Evolutionary conservation across 352 stramenopile genomes (phyloP), one percentile per base, ranked within the genome.

Genomic region (Phytophthora ohioensis): DNA sequence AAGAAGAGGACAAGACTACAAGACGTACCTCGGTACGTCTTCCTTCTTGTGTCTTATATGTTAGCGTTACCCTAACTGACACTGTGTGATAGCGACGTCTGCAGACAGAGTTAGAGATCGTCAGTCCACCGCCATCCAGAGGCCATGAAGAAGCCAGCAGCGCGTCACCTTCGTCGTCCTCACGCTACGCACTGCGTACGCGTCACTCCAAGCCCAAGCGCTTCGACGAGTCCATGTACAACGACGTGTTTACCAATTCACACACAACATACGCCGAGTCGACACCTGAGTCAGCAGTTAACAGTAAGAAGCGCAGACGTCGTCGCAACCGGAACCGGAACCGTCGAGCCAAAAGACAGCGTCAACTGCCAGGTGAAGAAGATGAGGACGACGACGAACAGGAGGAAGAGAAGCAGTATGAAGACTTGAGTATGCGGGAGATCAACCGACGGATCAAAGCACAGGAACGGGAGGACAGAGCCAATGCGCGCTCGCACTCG

Each of bases 191-290:
- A 34, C 78, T 93, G 17, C 86, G 86, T 21, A 76, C 84, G 47
- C 81, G 86, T 1, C 73, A 76, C 8, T 41, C 73, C 4, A 91
- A 90, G 46, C 79, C 85, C n/a, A 71, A 80, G 30, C 82, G 76
- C 13, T 91, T 91, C 65, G 82, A 92, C 35, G 72, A 82, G 53
- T 81, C 70, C 42, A 61, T 92, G 10, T 93, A 91, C 70, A 84
- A 93, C 60, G 82, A 92, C 43, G 81, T 91, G 32, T 93, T 93
- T 34, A 71, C 74, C 15, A 70, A 49, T 13, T 75, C 76, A 3
- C 72, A 71, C 47, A 9, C 54, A 30, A 64, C 61, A 6, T 76
- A 66, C 61, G n/a, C 58, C 8, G 47, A 67, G 43, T 54, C 52
- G 38, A 71, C 71, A 13, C 49, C 49, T 1, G 63, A 75, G 55